A percentile compares a stretch with the other conserved stretches of the same genome.
Evolutionary conservation across 345 rosid species (phyloP).

Genomic region (Alliaria petiolata): DNA sequence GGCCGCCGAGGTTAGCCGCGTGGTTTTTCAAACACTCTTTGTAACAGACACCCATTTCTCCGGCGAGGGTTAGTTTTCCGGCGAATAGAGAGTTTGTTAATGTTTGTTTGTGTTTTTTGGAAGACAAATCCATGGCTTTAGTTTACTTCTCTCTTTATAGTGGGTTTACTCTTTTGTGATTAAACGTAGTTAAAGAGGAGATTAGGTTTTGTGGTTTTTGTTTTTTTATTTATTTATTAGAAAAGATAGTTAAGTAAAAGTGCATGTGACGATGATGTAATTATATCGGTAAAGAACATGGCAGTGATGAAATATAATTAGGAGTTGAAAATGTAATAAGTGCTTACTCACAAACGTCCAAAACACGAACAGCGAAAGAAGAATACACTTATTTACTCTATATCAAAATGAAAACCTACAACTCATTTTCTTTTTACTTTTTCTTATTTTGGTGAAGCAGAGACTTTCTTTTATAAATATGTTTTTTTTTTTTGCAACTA

Average conservation of each 20-base stretch:
- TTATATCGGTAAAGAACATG: conserved; percentile 39
- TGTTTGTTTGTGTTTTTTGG: conserved; percentile 17
- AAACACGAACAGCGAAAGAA: conserved; percentile 19
- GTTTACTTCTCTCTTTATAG: conserved; percentile 26
- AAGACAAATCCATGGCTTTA: conserved; percentile 25
- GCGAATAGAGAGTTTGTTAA: conserved; percentile 1
- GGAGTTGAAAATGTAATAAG: conserved; percentile 8
- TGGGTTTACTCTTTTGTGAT: conserved; percentile 20
- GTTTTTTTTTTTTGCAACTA: not conserved
- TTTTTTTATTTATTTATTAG: not conserved
- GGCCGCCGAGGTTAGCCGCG: conserved; percentile 70
- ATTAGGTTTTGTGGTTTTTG: conserved; percentile 22
- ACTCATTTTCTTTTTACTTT: conserved; percentile 2
- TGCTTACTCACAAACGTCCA: conserved; percentile 27
- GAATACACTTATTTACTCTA: conserved; percentile 8
- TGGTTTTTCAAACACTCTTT: conserved; percentile 80
- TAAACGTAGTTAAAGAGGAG: conserved; percentile 15
- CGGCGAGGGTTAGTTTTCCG: conserved; percentile 2
- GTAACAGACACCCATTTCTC: conserved; percentile 54
- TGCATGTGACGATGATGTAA: conserved; percentile 39
- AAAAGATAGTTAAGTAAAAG: conserved; percentile 9
- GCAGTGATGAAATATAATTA: conserved; percentile 33
- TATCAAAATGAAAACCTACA: not conserved
- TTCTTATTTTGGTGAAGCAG: conserved; percentile 26
- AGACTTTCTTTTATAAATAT: not conserved